A percentile compares a stretch with the other conserved stretches of the same genome.
phyloP scores from a whole-genome alignment of 2,329 filamentous ascomycete genomes.

The Escovopsis sp. region DNA sequence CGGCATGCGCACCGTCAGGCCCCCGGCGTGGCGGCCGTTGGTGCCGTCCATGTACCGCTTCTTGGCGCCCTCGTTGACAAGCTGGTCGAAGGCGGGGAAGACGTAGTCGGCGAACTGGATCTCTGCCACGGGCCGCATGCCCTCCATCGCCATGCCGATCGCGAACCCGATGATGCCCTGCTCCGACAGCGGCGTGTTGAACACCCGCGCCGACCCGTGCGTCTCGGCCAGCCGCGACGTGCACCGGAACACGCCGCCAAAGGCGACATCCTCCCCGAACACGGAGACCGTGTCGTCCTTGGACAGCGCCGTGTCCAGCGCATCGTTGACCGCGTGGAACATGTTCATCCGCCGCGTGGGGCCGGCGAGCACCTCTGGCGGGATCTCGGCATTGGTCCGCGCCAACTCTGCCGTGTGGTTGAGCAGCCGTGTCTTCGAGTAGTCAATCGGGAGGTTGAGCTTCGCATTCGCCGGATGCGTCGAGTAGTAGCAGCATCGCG shows the following conservation, averaged over 20 bases:
- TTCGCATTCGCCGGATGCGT: conserved; percentile 43
- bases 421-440: conserved; percentile 64
- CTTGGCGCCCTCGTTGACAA: conserved; percentile 88
- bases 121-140: conserved; percentile 85
- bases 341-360: conserved; percentile 80
- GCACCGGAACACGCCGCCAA: conserved; percentile 91
- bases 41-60: conserved; percentile 59
- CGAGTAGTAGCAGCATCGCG: conserved; percentile 29
- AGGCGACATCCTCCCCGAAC: conserved; percentile 94
- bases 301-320: conserved; percentile 65
- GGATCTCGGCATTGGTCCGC: conserved; percentile 56
- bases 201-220: conserved; percentile 77
- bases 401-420: conserved; percentile 63
- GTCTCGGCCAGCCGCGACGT: conserved; percentile 81
- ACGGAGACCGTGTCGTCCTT: conserved; percentile 76
- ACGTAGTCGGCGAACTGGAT: conserved; percentile 95
- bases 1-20: conserved; percentile 79
- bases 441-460: conserved; percentile 81
- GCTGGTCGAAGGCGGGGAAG: conserved; percentile 82
- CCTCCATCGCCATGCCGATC: conserved; percentile 77
- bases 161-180: conserved; percentile 92
- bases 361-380: conserved; percentile 46
- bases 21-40: conserved; percentile 48
- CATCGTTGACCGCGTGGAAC: conserved; percentile 86
- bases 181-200: conserved; percentile 90